Conservation (phyloP, 2,329 filamentous ascomycete genomes). For the Didymella lethalis region DNA sequence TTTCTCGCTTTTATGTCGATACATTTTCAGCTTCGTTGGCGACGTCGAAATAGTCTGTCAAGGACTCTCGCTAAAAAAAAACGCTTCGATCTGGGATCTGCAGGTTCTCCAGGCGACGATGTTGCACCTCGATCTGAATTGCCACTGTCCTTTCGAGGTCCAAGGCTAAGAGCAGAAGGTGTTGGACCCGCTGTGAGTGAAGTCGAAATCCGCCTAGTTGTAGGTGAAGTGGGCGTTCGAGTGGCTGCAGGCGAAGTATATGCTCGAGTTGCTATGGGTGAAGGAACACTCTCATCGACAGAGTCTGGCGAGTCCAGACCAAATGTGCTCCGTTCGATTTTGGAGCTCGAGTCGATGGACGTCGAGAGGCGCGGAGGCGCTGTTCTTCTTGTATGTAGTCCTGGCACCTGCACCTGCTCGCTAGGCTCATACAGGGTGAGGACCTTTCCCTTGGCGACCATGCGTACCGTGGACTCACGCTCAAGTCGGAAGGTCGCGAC, state of each 20-base stretch:
- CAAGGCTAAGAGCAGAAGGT: constrained; percentile 13
- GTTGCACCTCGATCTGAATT: not conserved
- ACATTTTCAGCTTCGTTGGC: not conserved
- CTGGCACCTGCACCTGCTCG: constrained; percentile 27
- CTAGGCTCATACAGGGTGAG: constrained; percentile 41
- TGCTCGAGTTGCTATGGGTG: not conserved
- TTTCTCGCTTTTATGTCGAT: not conserved
- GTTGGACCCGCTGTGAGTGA: not conserved
- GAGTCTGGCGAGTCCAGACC: constrained; percentile 2
- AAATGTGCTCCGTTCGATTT: not conserved
- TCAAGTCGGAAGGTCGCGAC: constrained; percentile 32
- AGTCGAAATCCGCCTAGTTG: not conserved
- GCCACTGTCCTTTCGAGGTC: not conserved
- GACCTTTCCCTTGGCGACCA: constrained; percentile 39
- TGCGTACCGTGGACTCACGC: constrained; percentile 34
- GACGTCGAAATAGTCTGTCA: constrained; percentile 3
- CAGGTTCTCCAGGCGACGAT: constrained; percentile 9
- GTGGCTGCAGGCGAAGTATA: not conserved
- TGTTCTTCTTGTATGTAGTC: not conserved
- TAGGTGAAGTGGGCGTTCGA: not conserved
- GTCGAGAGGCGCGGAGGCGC: constrained; percentile 11
- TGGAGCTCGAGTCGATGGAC: constrained; percentile 2
- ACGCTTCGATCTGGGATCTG: constrained; percentile 11
- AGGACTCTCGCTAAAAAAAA: constrained; percentile 9
- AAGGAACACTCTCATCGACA: not conserved